Conservation (phyloP, 495 filamentous ascomycete genomes). For the Ascobolus immersus region DNA sequence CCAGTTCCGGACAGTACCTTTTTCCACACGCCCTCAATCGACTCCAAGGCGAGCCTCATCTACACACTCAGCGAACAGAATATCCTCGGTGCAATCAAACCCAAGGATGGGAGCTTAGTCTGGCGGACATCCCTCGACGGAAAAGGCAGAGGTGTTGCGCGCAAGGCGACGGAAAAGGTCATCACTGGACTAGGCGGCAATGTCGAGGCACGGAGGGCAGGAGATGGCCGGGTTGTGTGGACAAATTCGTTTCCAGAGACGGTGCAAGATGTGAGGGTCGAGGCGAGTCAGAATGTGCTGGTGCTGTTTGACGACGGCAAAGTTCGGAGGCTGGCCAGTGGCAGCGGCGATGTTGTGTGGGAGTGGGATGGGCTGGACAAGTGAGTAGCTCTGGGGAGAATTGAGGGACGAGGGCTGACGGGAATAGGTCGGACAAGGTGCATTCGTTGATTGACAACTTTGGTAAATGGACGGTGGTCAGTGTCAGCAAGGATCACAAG, state of each 20-base stretch:
- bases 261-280: slow-evolving; percentile 57
- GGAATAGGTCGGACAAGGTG: too few species aligned
- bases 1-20: slow-evolving; percentile 67
- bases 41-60: slow-evolving; percentile 65
- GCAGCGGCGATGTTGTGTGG: slow-evolving; percentile 56
- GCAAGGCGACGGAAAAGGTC: slow-evolving; percentile 33
- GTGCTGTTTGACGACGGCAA: slow-evolving; percentile 38
- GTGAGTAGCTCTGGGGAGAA: too few species aligned
- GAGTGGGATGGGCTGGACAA: slow-evolving; percentile 22
- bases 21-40: slow-evolving; percentile 62
- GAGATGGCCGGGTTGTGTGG: slow-evolving; percentile 59
- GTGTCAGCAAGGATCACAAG: too few species aligned
- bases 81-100: slow-evolving; percentile 70
- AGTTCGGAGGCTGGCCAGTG: slow-evolving; percentile 43
- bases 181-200: slow-evolving; percentile 39
- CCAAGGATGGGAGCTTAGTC: slow-evolving; percentile 53
- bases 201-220: slow-evolving; percentile 61
- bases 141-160: slow-evolving; percentile 15
- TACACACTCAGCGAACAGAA: slow-evolving; percentile 69
- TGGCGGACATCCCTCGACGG: slow-evolving; percentile 55
- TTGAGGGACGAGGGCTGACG: too few species aligned
- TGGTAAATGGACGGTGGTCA: too few species aligned
- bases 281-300: slow-evolving; percentile 53
- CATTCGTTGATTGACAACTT: too few species aligned
- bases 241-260: slow-evolving; percentile 28